These are phyloP conservation scores for Naumovozyma baii DNA, from an alignment of 805 yeast genomes.

Conservation along the genomic window DNA sequence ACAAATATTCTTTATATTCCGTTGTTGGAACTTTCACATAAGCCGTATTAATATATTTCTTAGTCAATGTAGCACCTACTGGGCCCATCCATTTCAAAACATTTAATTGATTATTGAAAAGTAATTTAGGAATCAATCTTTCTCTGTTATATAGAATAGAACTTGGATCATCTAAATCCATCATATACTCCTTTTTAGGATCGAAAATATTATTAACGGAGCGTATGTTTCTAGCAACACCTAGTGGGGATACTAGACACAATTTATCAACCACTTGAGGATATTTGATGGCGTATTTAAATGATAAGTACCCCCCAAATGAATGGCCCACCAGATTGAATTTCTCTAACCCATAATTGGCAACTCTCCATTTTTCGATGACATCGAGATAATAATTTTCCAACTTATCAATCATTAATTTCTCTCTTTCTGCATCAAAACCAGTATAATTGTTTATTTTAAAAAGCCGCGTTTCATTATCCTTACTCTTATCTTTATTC, in stretches of 20 bases:
- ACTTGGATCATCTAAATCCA: constrained; percentile 35
- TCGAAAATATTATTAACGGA: constrained; percentile 36
- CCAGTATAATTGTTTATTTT: background rate
- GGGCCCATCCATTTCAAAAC: constrained; percentile 40
- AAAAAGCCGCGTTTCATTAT: constrained; percentile 6
- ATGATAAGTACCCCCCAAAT: constrained; percentile 66
- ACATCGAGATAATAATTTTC: constrained; percentile 50
- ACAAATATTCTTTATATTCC: constrained; percentile 22
- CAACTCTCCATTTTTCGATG: constrained; percentile 55
- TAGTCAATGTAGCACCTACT: constrained; percentile 31
- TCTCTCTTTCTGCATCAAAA: background rate
- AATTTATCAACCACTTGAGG: constrained; percentile 46
- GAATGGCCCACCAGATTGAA: constrained; percentile 69
- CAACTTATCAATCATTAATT: constrained; percentile 26
- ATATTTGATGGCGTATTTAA: constrained; percentile 49
- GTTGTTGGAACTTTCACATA: constrained; percentile 23
- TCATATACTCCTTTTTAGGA: constrained; percentile 11
- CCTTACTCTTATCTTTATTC: constrained; percentile 29
- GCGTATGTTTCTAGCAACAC: constrained; percentile 60
- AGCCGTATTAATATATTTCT: constrained; percentile 26
- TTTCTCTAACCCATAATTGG: constrained; percentile 35
- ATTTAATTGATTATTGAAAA: constrained; percentile 35
- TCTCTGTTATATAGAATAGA: constrained; percentile 29
- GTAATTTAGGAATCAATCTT: constrained; percentile 23
- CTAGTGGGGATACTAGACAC: constrained; percentile 65